A percentile compares a stretch with the other conserved stretches of the same genome.
Evolutionary conservation across 768 basidiomycete species (phyloP).

Genomic region (Tylopilus felleus): DNA sequence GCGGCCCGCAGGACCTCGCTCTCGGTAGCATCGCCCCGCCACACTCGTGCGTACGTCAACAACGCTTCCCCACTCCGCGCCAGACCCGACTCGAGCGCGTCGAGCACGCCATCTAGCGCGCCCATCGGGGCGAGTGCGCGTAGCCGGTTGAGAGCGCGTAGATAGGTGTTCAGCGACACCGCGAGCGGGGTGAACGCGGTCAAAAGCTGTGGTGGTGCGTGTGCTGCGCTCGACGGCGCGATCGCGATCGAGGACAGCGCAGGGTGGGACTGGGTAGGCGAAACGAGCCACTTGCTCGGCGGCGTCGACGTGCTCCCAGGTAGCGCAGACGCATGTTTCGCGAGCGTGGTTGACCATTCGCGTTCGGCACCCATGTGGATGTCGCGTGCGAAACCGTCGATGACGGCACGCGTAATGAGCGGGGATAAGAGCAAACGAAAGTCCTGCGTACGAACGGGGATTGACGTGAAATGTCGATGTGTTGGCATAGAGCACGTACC

Average conservation of each 20-base stretch:
- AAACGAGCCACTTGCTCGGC: slow-evolving; percentile 54
- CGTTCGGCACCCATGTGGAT: slow-evolving; percentile 25
- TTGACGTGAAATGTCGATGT: neutral
- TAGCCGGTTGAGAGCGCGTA: slow-evolving; percentile 73
- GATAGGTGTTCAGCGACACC: slow-evolving; percentile 63
- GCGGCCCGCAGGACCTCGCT: slow-evolving; percentile 43
- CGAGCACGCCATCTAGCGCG: slow-evolving; percentile 48
- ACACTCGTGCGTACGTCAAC: slow-evolving; percentile 41
- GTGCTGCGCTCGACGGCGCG: slow-evolving; percentile 37
- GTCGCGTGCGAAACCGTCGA: slow-evolving; percentile 51
- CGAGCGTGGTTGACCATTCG: slow-evolving; percentile 35
- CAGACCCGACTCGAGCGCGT: slow-evolving; percentile 51
- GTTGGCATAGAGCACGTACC: slow-evolving; percentile 31
- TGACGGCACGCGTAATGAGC: slow-evolving; percentile 65
- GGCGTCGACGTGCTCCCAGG: slow-evolving; percentile 16
- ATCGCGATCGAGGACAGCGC: slow-evolving; percentile 21
- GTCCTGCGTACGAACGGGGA: slow-evolving; percentile 32
- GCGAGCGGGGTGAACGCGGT: slow-evolving; percentile 77
- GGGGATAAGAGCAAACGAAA: slow-evolving; percentile 68
- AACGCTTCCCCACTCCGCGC: slow-evolving; percentile 44
- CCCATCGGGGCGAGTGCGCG: slow-evolving; percentile 74
- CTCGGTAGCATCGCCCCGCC: slow-evolving; percentile 34
- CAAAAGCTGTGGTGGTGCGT: slow-evolving; percentile 69
- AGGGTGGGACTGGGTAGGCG: slow-evolving; percentile 33
- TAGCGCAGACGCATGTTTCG: slow-evolving; percentile 14